A percentile compares a stretch with the other conserved stretches of the same genome.
phyloP scores from a whole-genome alignment of 352 stramenopile species.

The Pythium aquatile region DNA sequence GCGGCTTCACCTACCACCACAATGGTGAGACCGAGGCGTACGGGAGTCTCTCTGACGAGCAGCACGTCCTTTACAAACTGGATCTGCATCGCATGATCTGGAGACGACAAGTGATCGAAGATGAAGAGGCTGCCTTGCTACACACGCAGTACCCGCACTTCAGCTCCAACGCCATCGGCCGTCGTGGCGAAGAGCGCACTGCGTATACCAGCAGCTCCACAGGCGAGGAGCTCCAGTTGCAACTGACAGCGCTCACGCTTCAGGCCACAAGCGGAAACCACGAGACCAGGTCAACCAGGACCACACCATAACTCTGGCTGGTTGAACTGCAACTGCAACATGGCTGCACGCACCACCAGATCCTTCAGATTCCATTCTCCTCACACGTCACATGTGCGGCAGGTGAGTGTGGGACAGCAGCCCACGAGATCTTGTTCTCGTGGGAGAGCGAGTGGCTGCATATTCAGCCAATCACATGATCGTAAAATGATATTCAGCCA shows the following conservation, averaged over 20 bases:
- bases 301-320: background rate
- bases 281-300: background rate
- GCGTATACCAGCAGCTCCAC: conserved; percentile 27
- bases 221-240: conserved; percentile 25
- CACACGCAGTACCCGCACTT: conserved; percentile 5
- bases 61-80: conserved; percentile 50
- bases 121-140: conserved; percentile 14
- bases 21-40: conserved; percentile 26
- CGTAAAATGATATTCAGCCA: conserved; percentile 3
- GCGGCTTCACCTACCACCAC: conserved; percentile 22
- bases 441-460: conserved; percentile 10
- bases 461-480: conserved; percentile 15
- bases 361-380: background rate
- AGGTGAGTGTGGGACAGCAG: background rate
- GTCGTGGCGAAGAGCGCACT: background rate
- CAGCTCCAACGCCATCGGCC: conserved; percentile 34
- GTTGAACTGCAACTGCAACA: background rate
- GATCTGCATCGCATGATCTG: conserved; percentile 70
- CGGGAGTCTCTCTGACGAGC: conserved; percentile 2
- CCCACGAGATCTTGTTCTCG: conserved; percentile 27
- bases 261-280: background rate
- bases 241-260: conserved; percentile 29
- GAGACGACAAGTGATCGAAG: conserved; percentile 38
- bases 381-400: background rate
- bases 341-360: background rate